Conservation (phyloP, 2,329 filamentous ascomycete genomes). For the Raffaelea albimanens region DNA sequence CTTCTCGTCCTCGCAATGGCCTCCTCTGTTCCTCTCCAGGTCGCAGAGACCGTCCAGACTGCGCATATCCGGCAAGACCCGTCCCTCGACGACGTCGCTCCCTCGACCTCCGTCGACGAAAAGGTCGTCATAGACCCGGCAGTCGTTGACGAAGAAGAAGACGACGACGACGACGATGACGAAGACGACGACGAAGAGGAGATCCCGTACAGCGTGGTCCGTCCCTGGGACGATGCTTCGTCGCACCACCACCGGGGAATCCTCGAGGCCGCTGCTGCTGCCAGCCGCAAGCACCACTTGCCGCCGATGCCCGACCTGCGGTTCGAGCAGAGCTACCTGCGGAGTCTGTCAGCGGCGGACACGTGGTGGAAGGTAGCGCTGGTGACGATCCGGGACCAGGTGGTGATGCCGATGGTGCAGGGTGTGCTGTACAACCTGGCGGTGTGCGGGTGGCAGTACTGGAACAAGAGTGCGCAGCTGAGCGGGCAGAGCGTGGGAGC, state of each 20-base stretch:
- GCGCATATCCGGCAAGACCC: conserved; percentile 66
- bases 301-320: conserved; percentile 76
- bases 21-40: conserved; percentile 49
- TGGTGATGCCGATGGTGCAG: conserved; percentile 79
- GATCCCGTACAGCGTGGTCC: too few relatives aligned
- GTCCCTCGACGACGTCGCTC: conserved; percentile 72
- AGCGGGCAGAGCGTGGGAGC: conserved; percentile 70
- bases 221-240: conserved; percentile 13
- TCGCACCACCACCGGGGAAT: neutral
- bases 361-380: conserved; percentile 70
- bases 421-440: conserved; percentile 82
- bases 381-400: conserved; percentile 86
- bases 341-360: conserved; percentile 73
- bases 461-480: conserved; percentile 72
- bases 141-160: conserved; percentile 44
- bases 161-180: conserved; percentile 26
- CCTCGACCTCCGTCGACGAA: conserved; percentile 62
- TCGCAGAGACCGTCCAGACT: conserved; percentile 73
- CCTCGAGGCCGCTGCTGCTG: neutral
- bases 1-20: conserved; percentile 32
- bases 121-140: conserved; percentile 45
- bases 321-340: conserved; percentile 96
- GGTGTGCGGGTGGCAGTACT: conserved; percentile 79
- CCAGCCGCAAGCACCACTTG: conserved; percentile 23
- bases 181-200: conserved; percentile 33